phyloP scores from a whole-genome alignment of 805 yeast genomes.

The Komagataella pastoris region DNA sequence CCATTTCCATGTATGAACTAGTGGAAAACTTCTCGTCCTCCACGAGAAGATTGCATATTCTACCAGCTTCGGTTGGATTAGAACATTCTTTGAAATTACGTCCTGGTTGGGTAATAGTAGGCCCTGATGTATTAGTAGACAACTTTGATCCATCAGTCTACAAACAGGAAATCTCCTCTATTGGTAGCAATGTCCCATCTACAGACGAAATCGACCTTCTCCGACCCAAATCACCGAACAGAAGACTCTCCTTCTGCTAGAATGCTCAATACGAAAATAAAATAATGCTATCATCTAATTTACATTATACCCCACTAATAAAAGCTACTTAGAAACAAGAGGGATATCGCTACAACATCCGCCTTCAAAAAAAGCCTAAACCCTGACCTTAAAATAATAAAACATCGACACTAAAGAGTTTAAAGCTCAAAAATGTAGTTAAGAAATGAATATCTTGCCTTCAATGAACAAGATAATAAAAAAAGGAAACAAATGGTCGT shows the following conservation, averaged over 20 bases:
- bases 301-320: slow-evolving; percentile 1
- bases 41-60: slow-evolving; percentile 69
- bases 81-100: slow-evolving; percentile 52
- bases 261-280: neutral
- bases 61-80: slow-evolving; percentile 60
- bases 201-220: slow-evolving; percentile 63
- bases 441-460: neutral
- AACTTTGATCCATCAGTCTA: slow-evolving; percentile 45
- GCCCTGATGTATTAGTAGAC: slow-evolving; percentile 70
- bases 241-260: neutral
- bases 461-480: slow-evolving; percentile 1
- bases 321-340: neutral
- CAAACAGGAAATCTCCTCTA: slow-evolving; percentile 24
- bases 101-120: slow-evolving; percentile 84
- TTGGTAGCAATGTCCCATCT: slow-evolving; percentile 50
- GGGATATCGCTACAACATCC: neutral
- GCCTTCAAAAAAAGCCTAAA: neutral
- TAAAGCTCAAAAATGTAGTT: slow-evolving; percentile 1
- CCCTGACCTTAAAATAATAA: neutral
- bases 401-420: neutral
- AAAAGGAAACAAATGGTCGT: neutral
- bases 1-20: slow-evolving; percentile 63
- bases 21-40: slow-evolving; percentile 85
- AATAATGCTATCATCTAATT: slow-evolving; percentile 1
- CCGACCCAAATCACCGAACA: slow-evolving; percentile 70